Conservation (phyloP, 441 rosid species). For the Erysimum cheiri region DNA sequence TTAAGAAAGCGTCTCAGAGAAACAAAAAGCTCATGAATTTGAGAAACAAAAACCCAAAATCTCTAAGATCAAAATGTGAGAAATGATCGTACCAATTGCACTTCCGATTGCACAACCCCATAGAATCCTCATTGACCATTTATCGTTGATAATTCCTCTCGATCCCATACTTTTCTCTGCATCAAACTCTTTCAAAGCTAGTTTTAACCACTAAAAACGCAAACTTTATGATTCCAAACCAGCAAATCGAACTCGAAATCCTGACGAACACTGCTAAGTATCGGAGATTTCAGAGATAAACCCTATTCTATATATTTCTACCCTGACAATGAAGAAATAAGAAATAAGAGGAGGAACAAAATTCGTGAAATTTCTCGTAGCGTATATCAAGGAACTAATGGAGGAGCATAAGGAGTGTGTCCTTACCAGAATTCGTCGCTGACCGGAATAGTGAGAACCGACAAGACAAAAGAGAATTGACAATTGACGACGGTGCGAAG, state of each 20-base stretch:
- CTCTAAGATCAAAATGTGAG: neutral
- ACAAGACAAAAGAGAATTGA: neutral
- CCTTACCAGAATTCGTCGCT: constrained; percentile 37
- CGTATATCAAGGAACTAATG: neutral
- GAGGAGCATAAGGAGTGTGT: neutral
- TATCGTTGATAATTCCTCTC: constrained; percentile 78
- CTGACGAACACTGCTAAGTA: neutral
- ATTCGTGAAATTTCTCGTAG: neutral
- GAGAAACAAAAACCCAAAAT: neutral
- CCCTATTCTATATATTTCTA: neutral
- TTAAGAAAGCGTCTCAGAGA: neutral
- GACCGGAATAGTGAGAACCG: constrained; percentile 11
- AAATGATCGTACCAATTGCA: constrained; percentile 58
- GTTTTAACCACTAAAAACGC: constrained; percentile 5
- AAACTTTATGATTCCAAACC: constrained; percentile 18
- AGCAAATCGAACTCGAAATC: constrained; percentile 4
- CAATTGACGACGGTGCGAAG: constrained; percentile 9
- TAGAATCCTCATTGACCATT: constrained; percentile 89
- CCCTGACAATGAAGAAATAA: neutral
- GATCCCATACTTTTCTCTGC: constrained; percentile 46
- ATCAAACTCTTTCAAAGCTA: constrained; percentile 13
- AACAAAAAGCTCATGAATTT: constrained; percentile 20
- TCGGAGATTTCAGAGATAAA: neutral
- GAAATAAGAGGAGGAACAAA: neutral
- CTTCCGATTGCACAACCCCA: constrained; percentile 91